Evolutionary conservation across 495 filamentous ascomycete genomes (phyloP).

Genomic region (Trichoderma orchidacearum): DNA sequence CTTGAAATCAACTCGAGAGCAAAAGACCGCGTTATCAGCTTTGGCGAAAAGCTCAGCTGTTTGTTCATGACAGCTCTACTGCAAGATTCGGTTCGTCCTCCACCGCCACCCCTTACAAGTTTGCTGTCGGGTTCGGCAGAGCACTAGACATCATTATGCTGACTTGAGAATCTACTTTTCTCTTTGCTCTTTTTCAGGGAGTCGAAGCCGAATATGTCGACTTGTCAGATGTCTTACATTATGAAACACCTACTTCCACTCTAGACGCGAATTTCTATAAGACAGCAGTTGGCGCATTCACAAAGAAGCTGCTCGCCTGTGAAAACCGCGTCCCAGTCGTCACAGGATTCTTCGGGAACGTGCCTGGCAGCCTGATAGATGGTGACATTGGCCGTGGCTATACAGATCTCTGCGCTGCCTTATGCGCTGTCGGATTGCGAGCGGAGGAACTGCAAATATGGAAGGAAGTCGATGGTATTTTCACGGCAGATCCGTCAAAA

Average conservation of each 20-base stretch:
- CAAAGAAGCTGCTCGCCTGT: conserved; percentile 54
- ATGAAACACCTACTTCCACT: conserved; percentile 39
- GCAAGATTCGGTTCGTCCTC: conserved; percentile 41
- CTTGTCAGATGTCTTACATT: conserved; percentile 59
- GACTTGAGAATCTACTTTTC: conserved; percentile 3
- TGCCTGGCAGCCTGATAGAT: conserved; percentile 65
- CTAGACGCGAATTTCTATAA: conserved; percentile 48
- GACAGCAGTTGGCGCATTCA: conserved; percentile 47
- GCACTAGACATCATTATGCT: neutral
- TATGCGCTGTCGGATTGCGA: conserved; percentile 63
- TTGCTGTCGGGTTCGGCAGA: conserved; percentile 9
- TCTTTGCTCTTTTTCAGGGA: conserved; percentile 24
- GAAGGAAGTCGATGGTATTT: conserved; percentile 91
- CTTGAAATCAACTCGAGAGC: conserved; percentile 64
- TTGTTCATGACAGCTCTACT: conserved; percentile 72
- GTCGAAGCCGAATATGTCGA: conserved; percentile 80
- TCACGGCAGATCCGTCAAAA: conserved; percentile 77
- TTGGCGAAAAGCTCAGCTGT: conserved; percentile 89
- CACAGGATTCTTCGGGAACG: conserved; percentile 80
- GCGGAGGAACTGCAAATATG: conserved; percentile 78
- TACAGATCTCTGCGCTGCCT: conserved; percentile 76
- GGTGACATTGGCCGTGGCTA: conserved; percentile 74
- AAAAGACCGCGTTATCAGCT: conserved; percentile 81
- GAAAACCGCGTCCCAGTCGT: conserved; percentile 60
- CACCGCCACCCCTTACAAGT: neutral